Evolutionary conservation across 257 asterid species (phyloP).

Genomic region (Linaria vulgaris): DNA sequence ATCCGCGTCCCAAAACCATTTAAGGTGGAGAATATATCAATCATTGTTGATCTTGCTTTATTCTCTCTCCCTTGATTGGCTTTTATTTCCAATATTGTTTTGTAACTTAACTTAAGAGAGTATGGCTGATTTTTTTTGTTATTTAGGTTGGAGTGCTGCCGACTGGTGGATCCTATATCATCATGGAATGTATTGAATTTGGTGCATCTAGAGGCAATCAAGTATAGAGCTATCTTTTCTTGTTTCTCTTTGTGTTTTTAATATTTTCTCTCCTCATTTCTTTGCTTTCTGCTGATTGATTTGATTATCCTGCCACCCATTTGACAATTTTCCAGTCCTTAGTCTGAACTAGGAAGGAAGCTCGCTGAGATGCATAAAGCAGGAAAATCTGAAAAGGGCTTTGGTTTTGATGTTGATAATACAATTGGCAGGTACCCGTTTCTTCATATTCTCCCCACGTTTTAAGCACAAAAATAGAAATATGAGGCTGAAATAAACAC

Average conservation of each 20-base stretch:
- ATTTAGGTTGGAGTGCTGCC: conserved; percentile 79
- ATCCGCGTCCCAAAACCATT: conserved; percentile 87
- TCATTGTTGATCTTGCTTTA: no score
- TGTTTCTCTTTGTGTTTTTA: not conserved
- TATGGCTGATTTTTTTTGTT: no score
- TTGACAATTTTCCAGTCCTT: conserved; percentile 45
- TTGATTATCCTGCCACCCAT: conserved; percentile 21
- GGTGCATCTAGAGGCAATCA: conserved; percentile 78
- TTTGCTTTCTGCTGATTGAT: conserved; percentile 6
- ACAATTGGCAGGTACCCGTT: conserved; percentile 82
- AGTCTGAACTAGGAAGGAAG: conserved; percentile 94
- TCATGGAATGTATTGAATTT: conserved; percentile 86
- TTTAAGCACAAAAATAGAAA: not conserved
- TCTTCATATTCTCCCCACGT: conserved; percentile 1
- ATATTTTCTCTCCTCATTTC: not conserved
- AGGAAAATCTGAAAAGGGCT: conserved; percentile 72
- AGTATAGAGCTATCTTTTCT: conserved; percentile 47
- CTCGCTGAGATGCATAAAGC: conserved; percentile 97
- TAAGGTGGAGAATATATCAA: no score
- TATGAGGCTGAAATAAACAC: not conserved
- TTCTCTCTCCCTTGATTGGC: conserved; percentile 18
- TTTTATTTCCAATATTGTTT: not conserved
- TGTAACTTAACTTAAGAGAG: no score
- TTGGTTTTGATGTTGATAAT: conserved; percentile 83
- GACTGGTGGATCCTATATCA: conserved; percentile 85